Base-by-base conservation (phyloP, 179 eudicot genomes). In the Camellia oleifera region DNA sequence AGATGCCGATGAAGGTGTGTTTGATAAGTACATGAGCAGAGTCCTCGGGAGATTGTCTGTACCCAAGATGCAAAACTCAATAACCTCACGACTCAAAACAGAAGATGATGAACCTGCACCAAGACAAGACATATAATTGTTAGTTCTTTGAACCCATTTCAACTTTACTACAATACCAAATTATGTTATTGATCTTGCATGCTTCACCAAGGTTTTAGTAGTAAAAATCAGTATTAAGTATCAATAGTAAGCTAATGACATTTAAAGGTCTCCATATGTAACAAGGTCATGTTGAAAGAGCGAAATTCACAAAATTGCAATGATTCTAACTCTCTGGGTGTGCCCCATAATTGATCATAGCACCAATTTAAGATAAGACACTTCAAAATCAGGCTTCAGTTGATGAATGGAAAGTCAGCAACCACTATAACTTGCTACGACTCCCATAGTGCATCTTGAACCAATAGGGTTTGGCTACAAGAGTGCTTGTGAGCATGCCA, bases 11-110 rank as follows among this genome's bases (percentile, higher is more conserved):
- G 94, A 86, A 50, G 87, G 97, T 44, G 93, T 87, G 84, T 96
- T 96, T n/a, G 99, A 77, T 7, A 92, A 83, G 86, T 96, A 96
- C 98, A 96, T 92, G 52, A 96, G 88, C 11, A 96, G 86, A 63
- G 89, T 90, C 81, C 99, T 89, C 6, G 99, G 98, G 4, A 96
- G 84, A 86, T 96, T 96, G 77, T 96, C 96, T 5, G 91, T 80
- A 10, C 99, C 98, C 79, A 90, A 54, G 63, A 96, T 88, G 82
- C 91, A 86, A 78, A 81, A 92, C 84, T 96, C 96, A 3, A 92
- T 76, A 77, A 94, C 88, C 80, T 87, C 85, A 66, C 98, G 91
- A 81, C 88, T 94, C 83, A 94, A 82, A 48, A 94, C 82, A 70
- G 91, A 80, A 46, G 89, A 83, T 3, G 94, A 81, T 75, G 97